phyloP scores from a whole-genome alignment of 2,329 filamentous ascomycete genomes.

The Fusarium mangiferae region DNA sequence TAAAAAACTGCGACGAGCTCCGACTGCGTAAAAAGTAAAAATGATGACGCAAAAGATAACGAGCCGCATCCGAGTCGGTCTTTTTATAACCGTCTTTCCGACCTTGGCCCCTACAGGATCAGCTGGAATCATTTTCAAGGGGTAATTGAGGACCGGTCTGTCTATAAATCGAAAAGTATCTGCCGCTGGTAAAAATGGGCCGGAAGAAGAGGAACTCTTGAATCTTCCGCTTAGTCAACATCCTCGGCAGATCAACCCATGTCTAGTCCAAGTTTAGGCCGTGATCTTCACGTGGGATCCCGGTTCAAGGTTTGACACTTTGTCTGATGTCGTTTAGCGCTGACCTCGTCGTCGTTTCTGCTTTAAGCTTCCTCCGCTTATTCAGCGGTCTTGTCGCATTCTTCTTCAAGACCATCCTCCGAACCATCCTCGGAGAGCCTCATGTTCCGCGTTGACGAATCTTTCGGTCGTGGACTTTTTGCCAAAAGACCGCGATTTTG shows the following conservation, averaged over 20 bases:
- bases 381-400: slow-evolving; percentile 18
- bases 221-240: slow-evolving; percentile 1
- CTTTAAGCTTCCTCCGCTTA: slow-evolving; percentile 7
- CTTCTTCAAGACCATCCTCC: slow-evolving; percentile 5
- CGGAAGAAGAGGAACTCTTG: not conserved
- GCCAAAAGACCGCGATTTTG: not conserved
- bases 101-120: not conserved
- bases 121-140: not conserved
- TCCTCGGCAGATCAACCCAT: not conserved
- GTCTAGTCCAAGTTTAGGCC: not conserved
- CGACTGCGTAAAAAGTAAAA: not conserved
- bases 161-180: not conserved
- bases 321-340: not conserved
- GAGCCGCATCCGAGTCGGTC: not conserved
- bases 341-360: not conserved
- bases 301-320: not conserved
- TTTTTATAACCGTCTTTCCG: not conserved
- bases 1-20: not conserved
- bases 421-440: slow-evolving; percentile 4
- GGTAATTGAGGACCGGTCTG: not conserved
- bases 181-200: not conserved
- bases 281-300: not conserved
- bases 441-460: slow-evolving; percentile 10
- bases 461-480: not conserved
- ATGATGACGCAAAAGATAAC: not conserved